Conservation (phyloP, 306 rosid genomes). For the Sphenostylis stenocarpa region DNA sequence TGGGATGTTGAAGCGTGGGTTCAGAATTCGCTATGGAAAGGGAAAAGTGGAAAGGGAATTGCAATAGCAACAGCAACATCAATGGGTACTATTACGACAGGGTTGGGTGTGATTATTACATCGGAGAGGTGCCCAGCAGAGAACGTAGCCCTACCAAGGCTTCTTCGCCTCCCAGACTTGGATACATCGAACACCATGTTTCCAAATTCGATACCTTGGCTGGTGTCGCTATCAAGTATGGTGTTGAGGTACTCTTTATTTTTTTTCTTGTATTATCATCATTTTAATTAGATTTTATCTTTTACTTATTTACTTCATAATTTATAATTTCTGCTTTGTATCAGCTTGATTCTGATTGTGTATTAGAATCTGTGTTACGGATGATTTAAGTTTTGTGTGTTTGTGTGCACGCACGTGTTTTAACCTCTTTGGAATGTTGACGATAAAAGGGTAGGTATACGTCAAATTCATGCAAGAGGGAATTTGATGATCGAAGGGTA, state of each 20-base stretch:
- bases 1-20: constrained; percentile 36
- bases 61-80: constrained; percentile 25
- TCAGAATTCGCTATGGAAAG: constrained; percentile 45
- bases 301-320: not conserved
- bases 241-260: constrained; percentile 67
- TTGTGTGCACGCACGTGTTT: not conserved
- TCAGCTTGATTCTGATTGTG: not conserved
- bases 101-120: constrained; percentile 28
- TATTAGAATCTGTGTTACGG: not conserved
- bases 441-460: not conserved
- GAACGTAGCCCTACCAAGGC: constrained; percentile 25
- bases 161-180: constrained; percentile 37
- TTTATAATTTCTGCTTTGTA: not conserved
- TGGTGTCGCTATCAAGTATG: constrained; percentile 92
- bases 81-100: not conserved
- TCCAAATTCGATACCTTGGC: constrained; percentile 85
- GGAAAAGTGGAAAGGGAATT: constrained; percentile 45
- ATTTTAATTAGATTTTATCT: not conserved
- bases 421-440: not conserved
- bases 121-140: constrained; percentile 19
- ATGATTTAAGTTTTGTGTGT: not conserved
- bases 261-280: not conserved
- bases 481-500: not conserved
- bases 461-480: not conserved
- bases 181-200: constrained; percentile 63